Evolutionary conservation across 768 basidiomycete species (phyloP).

Genomic region (Boletus sp.): DNA sequence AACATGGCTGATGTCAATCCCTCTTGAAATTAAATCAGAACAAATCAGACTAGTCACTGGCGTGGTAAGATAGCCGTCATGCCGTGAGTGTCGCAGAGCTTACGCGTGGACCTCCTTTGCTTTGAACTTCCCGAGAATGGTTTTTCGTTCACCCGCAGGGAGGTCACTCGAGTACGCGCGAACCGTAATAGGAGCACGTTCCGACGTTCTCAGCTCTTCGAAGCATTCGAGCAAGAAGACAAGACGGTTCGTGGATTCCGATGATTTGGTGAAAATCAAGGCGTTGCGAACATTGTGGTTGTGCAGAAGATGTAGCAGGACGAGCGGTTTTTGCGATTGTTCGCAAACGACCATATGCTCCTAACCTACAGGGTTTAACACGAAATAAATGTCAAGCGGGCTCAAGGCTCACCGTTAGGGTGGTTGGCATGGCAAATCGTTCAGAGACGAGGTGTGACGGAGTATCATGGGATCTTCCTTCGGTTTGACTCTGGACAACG

Average conservation of each 20-base stretch:
- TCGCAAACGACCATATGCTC: constrained; percentile 87
- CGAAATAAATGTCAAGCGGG: background rate
- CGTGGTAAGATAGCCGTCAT: constrained; percentile 1
- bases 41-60: constrained; percentile 73
- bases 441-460: constrained; percentile 63
- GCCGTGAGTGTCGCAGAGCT: constrained; percentile 24
- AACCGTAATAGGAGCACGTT: constrained; percentile 39
- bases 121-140: constrained; percentile 78
- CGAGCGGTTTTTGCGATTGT: constrained; percentile 78
- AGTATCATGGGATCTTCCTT: constrained; percentile 34
- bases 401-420: constrained; percentile 56
- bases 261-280: constrained; percentile 95
- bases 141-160: constrained; percentile 64
- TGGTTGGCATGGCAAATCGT: constrained; percentile 78
- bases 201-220: constrained; percentile 45
- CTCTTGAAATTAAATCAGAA: constrained; percentile 93
- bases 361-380: constrained; percentile 37
- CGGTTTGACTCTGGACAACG: constrained; percentile 61
- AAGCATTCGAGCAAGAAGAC: constrained; percentile 82
- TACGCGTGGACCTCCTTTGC: constrained; percentile 82
- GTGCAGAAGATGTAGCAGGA: constrained; percentile 85
- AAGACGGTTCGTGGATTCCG: constrained; percentile 84
- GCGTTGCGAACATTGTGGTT: constrained; percentile 59
- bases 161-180: constrained; percentile 89
- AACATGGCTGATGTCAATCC: constrained; percentile 92